Base-by-base conservation (phyloP, 1,284 basidiomycete species). In the Chalciporus piperatoides region DNA sequence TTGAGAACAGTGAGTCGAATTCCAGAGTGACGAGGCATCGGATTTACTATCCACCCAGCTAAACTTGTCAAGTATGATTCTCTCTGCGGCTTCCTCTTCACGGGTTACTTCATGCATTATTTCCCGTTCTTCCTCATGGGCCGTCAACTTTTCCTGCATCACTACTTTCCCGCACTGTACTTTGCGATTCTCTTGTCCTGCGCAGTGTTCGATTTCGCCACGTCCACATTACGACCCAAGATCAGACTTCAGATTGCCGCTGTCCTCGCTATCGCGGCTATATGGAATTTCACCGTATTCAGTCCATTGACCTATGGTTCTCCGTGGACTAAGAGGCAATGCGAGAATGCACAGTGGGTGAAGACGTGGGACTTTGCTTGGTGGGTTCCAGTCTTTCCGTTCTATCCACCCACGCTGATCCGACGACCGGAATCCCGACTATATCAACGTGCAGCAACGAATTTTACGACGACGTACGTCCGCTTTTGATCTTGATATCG, bases 331-430 rank as follows among this genome's bases (percentile, higher is more conserved):
- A 86, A 78, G 68, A 64, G 63, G 10, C 78, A 89, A 53, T 99
- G 96, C 64, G 70, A 81, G 52, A 77, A 74, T 40, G 86, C 93
- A 5, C 84, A 85, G 63, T 94, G 92, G 91, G 61, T 94, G 48
- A 90, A 86, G 72, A 87, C 83, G 2, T 99, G 97, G 96, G 97
- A 99, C 69, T 98, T 99, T 66, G 82, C 84, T 49, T 98, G 95
- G 84, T 89, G 62, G 52, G 86, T 64, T 24, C 9, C 4, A 23
- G 17, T 30, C 27, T 11, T 33, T 10, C 32, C 23, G 27, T 21
- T 15, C 19, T 7, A 25, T 24, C 36, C 24, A n/a, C 12, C 12
- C 38, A 36, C 3, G 49, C 51, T 51, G 32, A 58, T 41, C 32
- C 32, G 33, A 55, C 36, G 21, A 27, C 37, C 30, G 37, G 23